Evolutionary conservation across 1,284 basidiomycete genomes (phyloP).

Genomic region (Malassezia japonica): DNA sequence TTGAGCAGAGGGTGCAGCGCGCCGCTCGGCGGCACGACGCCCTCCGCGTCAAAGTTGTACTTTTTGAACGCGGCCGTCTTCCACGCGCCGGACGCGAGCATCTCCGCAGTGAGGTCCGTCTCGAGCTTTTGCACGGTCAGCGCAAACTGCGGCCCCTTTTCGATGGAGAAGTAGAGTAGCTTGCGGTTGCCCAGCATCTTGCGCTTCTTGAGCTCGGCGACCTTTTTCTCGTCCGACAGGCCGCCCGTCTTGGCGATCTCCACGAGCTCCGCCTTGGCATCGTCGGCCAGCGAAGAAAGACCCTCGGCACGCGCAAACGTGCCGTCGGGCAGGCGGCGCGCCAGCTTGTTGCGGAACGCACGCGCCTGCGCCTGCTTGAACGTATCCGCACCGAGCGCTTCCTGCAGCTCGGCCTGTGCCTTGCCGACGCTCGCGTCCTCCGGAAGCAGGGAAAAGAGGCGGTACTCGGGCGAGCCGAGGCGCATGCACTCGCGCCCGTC

Average conservation of each 20-base stretch:
- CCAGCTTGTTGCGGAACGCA: constrained; percentile 97
- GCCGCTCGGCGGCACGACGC: constrained; percentile 74
- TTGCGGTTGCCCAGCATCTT: constrained; percentile 65
- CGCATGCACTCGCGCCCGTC: constrained; percentile 20
- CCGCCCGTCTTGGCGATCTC: constrained; percentile 66
- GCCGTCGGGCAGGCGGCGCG: constrained; percentile 77
- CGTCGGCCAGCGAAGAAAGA: constrained; percentile 27
- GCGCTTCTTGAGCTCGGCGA: constrained; percentile 65
- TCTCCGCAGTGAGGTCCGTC: constrained; percentile 91
- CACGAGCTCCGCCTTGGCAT: constrained; percentile 59
- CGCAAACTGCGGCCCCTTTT: constrained; percentile 78
- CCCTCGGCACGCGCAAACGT: constrained; percentile 64
- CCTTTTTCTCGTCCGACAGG: constrained; percentile 57
- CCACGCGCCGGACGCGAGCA: constrained; percentile 62
- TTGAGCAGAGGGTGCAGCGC: constrained; percentile 93
- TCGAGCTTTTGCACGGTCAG: constrained; percentile 91
- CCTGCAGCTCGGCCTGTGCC: constrained; percentile 32
- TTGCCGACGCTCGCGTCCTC: constrained; percentile 27
- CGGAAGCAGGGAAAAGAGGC: constrained; percentile 38
- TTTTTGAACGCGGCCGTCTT: constrained; percentile 65
- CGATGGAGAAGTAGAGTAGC: constrained; percentile 82
- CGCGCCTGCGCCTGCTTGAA: constrained; percentile 66
- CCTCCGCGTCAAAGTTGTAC: constrained; percentile 98
- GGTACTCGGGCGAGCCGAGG: constrained; percentile 38
- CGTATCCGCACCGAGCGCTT: constrained; percentile 37